Conservation (phyloP, 202 grass and related monocot genomes). For the Elaeis oleifera region DNA sequence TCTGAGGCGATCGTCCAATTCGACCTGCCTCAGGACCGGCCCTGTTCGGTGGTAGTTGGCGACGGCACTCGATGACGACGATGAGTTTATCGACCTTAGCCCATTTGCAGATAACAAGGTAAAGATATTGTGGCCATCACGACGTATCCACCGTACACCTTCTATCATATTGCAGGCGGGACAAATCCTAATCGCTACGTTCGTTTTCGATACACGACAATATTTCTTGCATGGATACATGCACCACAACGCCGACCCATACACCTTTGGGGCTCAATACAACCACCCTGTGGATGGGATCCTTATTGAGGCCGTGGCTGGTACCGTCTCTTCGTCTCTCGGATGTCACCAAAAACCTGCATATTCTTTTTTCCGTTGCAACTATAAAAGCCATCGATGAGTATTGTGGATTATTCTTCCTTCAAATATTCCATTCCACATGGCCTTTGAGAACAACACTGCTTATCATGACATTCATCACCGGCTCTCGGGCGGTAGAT, state of each 20-base stretch:
- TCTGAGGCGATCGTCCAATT: no score
- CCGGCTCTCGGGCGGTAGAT: conserved; percentile 39
- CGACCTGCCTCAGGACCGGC: no score
- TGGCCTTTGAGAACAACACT: conserved; percentile 49
- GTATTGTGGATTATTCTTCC: conserved; percentile 54
- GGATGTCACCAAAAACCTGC: conserved; percentile 10
- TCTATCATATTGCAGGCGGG: neutral
- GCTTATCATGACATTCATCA: conserved; percentile 74
- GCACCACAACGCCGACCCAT: conserved; percentile 63
- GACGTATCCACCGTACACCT: no score
- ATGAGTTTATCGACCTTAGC: no score
- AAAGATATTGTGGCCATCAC: no score
- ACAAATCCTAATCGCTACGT: conserved; percentile 48
- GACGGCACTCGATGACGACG: no score
- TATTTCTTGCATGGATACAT: conserved; percentile 60
- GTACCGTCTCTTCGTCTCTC: conserved; percentile 43
- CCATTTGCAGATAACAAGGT: no score
- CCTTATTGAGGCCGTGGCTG: conserved; percentile 56
- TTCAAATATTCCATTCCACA: conserved; percentile 52
- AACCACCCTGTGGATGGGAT: conserved; percentile 61
- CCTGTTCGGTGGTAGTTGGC: no score
- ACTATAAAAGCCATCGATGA: conserved; percentile 66
- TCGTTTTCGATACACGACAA: conserved; percentile 63
- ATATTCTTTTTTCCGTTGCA: conserved; percentile 43
- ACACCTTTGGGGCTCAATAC: conserved; percentile 73